Evolutionary conservation across 495 filamentous ascomycete genomes (phyloP).

Genomic region (Filosporella fistucella): DNA sequence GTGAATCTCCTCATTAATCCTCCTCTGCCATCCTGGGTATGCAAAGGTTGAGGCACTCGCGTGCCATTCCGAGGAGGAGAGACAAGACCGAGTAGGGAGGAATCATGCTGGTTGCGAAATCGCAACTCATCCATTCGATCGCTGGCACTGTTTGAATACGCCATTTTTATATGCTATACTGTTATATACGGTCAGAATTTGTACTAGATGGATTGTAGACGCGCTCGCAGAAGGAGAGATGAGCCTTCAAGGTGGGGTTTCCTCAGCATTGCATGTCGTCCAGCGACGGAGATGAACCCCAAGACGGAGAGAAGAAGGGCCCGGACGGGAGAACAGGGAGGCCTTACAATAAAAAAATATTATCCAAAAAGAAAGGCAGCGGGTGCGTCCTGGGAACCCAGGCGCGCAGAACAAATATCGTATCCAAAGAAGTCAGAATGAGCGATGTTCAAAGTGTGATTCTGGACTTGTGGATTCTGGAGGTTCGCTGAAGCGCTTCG

Average conservation of each 20-base stretch:
- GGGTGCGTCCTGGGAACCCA: conserved; percentile 18
- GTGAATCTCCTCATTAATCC: conserved; percentile 90
- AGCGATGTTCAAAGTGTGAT: conserved; percentile 3
- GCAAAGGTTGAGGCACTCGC: conserved; percentile 50
- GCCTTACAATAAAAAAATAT: too few species aligned
- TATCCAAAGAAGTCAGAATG: conserved; percentile 4
- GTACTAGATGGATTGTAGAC: background rate
- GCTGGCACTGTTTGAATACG: conserved; percentile 59
- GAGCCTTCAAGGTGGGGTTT: conserved; percentile 22
- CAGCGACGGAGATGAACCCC: background rate
- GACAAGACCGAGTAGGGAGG: conserved; percentile 65
- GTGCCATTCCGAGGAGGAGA: conserved; percentile 61
- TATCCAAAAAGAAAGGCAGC: conserved; percentile 12
- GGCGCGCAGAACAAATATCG: conserved; percentile 17
- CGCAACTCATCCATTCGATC: conserved; percentile 73
- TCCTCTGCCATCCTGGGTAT: conserved; percentile 57
- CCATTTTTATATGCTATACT: conserved; percentile 41
- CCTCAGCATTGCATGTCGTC: background rate
- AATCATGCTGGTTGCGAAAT: conserved; percentile 69
- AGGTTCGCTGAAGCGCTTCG: too few species aligned
- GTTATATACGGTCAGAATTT: conserved; percentile 12
- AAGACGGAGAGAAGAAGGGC: background rate
- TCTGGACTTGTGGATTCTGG: too few species aligned
- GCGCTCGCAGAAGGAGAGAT: conserved; percentile 4
- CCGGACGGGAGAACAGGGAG: too few species aligned